Percentiles rank a stretch among this genome's conserved stretches.
phyloP scores from a whole-genome alignment of 2,329 filamentous ascomycete species.

The Colletotrichum camelliae region DNA sequence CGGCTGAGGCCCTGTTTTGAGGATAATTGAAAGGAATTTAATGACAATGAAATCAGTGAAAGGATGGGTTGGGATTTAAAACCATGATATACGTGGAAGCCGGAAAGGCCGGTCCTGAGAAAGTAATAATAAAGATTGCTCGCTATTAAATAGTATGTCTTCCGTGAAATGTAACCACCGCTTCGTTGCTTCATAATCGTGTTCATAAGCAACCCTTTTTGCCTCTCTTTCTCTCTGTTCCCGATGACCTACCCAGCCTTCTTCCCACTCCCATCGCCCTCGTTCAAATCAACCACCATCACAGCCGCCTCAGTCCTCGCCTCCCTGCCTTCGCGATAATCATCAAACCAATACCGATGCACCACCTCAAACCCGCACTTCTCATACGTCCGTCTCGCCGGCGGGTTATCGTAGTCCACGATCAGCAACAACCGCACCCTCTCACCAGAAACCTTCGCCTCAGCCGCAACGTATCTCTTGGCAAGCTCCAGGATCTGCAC shows the following conservation, averaged over 20 bases:
- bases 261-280: background rate
- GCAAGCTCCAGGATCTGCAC: background rate
- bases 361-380: background rate
- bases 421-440: background rate
- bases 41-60: background rate
- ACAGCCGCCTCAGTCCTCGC: slow-evolving; percentile 13
- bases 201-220: background rate
- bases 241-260: background rate
- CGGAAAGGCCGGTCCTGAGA: background rate
- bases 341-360: slow-evolving; percentile 19
- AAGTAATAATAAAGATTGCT: rapidly evolving
- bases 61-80: rapidly evolving
- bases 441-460: background rate
- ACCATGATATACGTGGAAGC: background rate
- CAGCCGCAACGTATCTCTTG: background rate
- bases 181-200: background rate
- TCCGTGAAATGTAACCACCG: background rate
- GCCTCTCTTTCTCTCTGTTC: background rate
- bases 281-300: background rate
- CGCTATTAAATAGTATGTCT: background rate
- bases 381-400: background rate
- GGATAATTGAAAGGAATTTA: background rate
- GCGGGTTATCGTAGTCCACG: slow-evolving; percentile 10
- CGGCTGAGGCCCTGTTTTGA: background rate
- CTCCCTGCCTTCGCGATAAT: background rate